Evolutionary conservation across 2,329 filamentous ascomycete genomes (phyloP).

Genomic region (Fusarium mangiferae): DNA sequence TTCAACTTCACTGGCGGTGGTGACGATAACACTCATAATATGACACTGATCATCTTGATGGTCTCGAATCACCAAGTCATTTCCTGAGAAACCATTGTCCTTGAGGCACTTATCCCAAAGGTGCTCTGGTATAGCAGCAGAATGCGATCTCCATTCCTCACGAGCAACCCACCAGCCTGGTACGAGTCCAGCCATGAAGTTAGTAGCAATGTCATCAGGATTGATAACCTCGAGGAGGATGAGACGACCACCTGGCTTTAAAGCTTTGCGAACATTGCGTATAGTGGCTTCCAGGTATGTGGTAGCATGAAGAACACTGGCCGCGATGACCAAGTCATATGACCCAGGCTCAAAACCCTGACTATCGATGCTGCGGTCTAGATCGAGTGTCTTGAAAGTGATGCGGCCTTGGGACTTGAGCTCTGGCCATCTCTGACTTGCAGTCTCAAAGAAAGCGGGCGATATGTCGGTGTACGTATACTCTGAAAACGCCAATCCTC

Average conservation of each 20-base stretch:
- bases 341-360: slow-evolving; percentile 28
- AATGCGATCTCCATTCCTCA: neutral
- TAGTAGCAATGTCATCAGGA: slow-evolving; percentile 3
- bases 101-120: neutral
- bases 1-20: neutral
- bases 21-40: neutral
- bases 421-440: slow-evolving; percentile 18
- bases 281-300: slow-evolving; percentile 39
- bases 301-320: slow-evolving; percentile 46
- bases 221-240: slow-evolving; percentile 40
- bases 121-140: neutral
- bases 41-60: neutral
- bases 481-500: slow-evolving; percentile 34
- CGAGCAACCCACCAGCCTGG: slow-evolving; percentile 50
- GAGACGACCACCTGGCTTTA: slow-evolving; percentile 46
- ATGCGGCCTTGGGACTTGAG: slow-evolving; percentile 1
- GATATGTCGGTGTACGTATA: slow-evolving; percentile 57
- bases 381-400: slow-evolving; percentile 43
- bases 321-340: slow-evolving; percentile 45
- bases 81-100: neutral
- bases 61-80: neutral
- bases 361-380: neutral
- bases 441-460: slow-evolving; percentile 46
- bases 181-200: slow-evolving; percentile 41
- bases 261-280: slow-evolving; percentile 17